A percentile compares a stretch with the other conserved stretches of the same genome.
Evolutionary conservation across 495 filamentous ascomycete species (phyloP).

Genomic region (Hamigera avellanea): DNA sequence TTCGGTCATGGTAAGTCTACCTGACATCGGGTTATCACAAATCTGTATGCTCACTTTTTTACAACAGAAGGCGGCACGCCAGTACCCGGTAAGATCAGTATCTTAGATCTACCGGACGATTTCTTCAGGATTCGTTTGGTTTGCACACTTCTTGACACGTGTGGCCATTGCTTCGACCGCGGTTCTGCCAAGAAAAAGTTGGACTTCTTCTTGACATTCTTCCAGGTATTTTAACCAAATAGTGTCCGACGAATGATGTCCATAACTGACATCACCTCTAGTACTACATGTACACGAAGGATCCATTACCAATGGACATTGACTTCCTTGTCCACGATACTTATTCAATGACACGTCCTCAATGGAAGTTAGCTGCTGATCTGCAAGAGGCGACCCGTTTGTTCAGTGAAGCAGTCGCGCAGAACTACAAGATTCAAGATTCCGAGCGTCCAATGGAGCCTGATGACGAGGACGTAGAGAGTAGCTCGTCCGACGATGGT

Average conservation of each 20-base stretch:
- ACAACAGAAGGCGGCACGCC: slow-evolving; percentile 60
- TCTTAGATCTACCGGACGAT: slow-evolving; percentile 82
- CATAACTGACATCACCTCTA: slow-evolving; percentile 22
- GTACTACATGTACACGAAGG: slow-evolving; percentile 95
- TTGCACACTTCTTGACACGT: slow-evolving; percentile 84
- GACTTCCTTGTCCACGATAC: slow-evolving; percentile 96
- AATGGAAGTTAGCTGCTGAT: slow-evolving; percentile 78
- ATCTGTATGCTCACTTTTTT: slow-evolving; percentile 1
- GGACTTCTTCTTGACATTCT: slow-evolving; percentile 95
- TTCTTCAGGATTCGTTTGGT: slow-evolving; percentile 90
- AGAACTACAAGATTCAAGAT: slow-evolving; percentile 73
- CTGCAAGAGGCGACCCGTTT: slow-evolving; percentile 72
- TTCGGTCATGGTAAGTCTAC: slow-evolving; percentile 66
- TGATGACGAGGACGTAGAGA: slow-evolving; percentile 54
- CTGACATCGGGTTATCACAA: background rate
- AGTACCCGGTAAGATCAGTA: slow-evolving; percentile 57
- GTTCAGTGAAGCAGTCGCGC: slow-evolving; percentile 77
- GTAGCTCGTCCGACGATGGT: slow-evolving; percentile 49
- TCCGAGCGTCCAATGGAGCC: slow-evolving; percentile 51
- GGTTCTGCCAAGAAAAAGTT: slow-evolving; percentile 92
- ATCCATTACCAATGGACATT: slow-evolving; percentile 87
- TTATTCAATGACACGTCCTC: slow-evolving; percentile 68
- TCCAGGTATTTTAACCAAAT: slow-evolving; percentile 49
- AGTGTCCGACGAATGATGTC: background rate
- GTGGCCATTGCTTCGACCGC: slow-evolving; percentile 91